These are phyloP conservation scores for Austroboletus festivus DNA, from an alignment of 768 basidiomycete genomes.

Conservation along the genomic window DNA sequence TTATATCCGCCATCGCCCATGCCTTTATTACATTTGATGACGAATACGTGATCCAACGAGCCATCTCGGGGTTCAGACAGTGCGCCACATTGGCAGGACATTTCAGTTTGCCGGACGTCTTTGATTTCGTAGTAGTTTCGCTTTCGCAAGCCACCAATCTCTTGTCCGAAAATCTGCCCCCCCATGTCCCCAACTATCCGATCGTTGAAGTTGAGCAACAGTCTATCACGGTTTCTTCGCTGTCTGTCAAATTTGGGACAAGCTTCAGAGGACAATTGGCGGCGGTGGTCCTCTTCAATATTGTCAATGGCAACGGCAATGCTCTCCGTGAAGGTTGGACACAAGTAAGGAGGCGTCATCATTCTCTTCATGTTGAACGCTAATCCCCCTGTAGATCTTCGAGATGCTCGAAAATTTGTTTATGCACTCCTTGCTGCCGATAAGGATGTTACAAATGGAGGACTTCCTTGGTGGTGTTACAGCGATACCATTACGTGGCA, in stretches of 20 bases:
- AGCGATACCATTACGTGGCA: conserved; percentile 85
- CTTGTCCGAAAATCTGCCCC: conserved; percentile 67
- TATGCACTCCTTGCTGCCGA: conserved; percentile 87
- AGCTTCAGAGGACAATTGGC: conserved; percentile 95
- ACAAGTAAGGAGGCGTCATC: conserved; percentile 49
- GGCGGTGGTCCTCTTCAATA: conserved; percentile 95
- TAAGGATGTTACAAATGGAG: conserved; percentile 92
- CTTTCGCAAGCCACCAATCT: conserved; percentile 90
- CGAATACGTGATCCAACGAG: conserved; percentile 92
- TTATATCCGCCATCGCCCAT: conserved; percentile 91
- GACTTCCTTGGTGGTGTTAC: conserved; percentile 96
- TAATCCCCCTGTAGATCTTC: conserved; percentile 63
- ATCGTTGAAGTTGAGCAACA: conserved; percentile 88
- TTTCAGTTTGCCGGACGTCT: conserved; percentile 90
- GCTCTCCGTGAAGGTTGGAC: conserved; percentile 94
- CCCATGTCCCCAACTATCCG: conserved; percentile 79
- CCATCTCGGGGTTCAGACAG: conserved; percentile 95
- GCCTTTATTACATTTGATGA: conserved; percentile 97
- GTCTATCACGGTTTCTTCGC: conserved; percentile 82
- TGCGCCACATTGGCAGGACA: conserved; percentile 90
- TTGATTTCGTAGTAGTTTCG: conserved; percentile 93
- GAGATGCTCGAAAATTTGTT: conserved; percentile 98
- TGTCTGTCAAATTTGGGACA: conserved; percentile 92
- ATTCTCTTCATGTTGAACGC: neutral
- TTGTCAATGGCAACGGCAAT: conserved; percentile 94